These are phyloP conservation scores for Dovyalis caffra DNA, from an alignment of 345 rosid species.

Conservation along the genomic window DNA sequence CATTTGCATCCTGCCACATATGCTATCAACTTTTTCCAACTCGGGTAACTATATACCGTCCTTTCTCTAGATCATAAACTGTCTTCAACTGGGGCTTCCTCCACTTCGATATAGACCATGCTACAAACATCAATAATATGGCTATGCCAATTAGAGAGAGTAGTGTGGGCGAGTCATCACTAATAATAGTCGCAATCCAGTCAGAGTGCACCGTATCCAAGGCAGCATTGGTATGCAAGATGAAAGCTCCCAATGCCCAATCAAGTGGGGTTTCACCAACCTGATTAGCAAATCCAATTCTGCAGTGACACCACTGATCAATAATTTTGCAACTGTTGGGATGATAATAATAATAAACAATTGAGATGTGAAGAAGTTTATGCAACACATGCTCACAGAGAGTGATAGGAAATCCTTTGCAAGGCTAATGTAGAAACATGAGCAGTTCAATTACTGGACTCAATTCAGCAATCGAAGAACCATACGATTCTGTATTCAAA, in stretches of 20 bases:
- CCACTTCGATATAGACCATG: slow-evolving; percentile 66
- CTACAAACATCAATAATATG: slow-evolving; percentile 43
- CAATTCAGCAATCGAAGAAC: neutral
- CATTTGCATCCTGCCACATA: neutral
- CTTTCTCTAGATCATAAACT: slow-evolving; percentile 85
- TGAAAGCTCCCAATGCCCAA: slow-evolving; percentile 95
- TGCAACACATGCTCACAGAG: neutral
- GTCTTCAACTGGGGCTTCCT: slow-evolving; percentile 82
- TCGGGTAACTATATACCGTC: slow-evolving; percentile 73
- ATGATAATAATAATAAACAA: neutral
- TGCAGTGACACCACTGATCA: slow-evolving; percentile 24
- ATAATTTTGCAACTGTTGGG: neutral
- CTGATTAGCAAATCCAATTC: slow-evolving; percentile 61
- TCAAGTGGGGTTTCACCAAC: slow-evolving; percentile 78
- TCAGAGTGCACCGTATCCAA: slow-evolving; percentile 27
- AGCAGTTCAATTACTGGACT: neutral
- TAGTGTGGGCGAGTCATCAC: slow-evolving; percentile 48
- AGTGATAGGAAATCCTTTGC: neutral
- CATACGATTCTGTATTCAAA: neutral
- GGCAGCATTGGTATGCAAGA: slow-evolving; percentile 49
- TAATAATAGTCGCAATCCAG: slow-evolving; percentile 47
- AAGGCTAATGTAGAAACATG: neutral
- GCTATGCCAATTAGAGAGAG: slow-evolving; percentile 45
- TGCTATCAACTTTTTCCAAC: slow-evolving; percentile 44
- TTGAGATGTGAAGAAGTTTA: neutral